phyloP scores from a whole-genome alignment of 2,329 filamentous ascomycete genomes.

The Zalaria sp. region DNA sequence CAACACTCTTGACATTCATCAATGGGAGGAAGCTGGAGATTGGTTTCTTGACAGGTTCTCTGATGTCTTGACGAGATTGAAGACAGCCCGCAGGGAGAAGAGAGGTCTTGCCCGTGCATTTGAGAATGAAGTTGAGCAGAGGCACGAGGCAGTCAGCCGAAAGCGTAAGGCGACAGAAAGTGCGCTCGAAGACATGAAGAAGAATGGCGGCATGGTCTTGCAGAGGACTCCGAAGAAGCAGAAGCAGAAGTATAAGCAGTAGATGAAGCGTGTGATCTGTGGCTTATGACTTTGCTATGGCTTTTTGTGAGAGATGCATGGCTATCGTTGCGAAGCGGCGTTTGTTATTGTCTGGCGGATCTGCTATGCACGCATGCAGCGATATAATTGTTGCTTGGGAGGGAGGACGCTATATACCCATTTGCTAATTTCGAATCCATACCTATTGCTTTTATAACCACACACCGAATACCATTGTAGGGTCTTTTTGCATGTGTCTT shows the following conservation, averaged over 20 bases:
- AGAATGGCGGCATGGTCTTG: conserved; percentile 39
- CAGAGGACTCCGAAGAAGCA: conserved; percentile 27
- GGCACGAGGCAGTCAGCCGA: conserved; percentile 36
- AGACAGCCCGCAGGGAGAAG: conserved; percentile 37
- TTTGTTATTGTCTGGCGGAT: no score
- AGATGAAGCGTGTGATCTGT: no score
- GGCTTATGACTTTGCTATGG: no score
- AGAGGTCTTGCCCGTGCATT: conserved; percentile 40
- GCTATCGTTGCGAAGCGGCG: no score
- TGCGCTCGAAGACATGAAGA: conserved; percentile 33
- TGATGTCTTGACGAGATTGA: conserved; percentile 36
- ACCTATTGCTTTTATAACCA: no score
- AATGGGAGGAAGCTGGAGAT: conserved; percentile 50
- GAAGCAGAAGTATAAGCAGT: conserved; percentile 7
- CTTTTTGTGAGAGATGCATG: no score
- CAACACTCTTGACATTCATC: conserved; percentile 32
- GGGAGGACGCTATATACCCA: no score
- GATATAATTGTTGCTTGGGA: no score
- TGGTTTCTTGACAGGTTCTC: conserved; percentile 44
- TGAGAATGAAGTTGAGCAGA: conserved; percentile 39
- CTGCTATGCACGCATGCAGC: no score
- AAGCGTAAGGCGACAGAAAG: conserved; percentile 34
- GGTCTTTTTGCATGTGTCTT: no score
- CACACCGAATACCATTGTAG: no score
- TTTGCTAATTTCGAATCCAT: no score